Evolutionary conservation across 2,329 filamentous ascomycete species (phyloP).

Genomic region (Colletotrichum scovillei): DNA sequence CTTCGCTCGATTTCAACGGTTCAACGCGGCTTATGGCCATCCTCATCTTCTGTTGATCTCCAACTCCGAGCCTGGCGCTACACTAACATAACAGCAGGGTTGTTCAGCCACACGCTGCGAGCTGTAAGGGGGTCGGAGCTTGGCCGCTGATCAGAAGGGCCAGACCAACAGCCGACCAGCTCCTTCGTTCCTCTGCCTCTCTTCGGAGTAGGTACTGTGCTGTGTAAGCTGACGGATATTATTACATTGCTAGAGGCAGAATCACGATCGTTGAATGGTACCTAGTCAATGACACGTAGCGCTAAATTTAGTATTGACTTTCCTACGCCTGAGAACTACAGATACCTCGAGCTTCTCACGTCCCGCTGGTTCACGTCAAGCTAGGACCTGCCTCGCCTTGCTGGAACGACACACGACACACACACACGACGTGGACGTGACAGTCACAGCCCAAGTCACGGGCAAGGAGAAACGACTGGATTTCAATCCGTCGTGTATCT

Average conservation of each 20-base stretch:
- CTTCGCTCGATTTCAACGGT: neutral
- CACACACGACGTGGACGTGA: neutral
- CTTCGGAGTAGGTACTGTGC: too few relatives aligned
- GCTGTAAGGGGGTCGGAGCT: slow-evolving; percentile 7
- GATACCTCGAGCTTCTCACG: neutral
- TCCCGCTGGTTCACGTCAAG: neutral
- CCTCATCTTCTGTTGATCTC: neutral
- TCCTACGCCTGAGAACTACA: neutral
- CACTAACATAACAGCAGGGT: slow-evolving; percentile 4
- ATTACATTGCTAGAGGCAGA: neutral
- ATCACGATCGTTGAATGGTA: neutral
- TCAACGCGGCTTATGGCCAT: neutral
- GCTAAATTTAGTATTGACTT: neutral
- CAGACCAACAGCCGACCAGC: slow-evolving; percentile 6
- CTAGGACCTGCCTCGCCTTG: neutral
- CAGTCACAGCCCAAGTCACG: slow-evolving; percentile 17
- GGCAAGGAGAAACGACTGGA: slow-evolving; percentile 8
- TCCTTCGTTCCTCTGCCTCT: neutral
- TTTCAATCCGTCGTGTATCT: slow-evolving; percentile 22
- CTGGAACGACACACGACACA: neutral
- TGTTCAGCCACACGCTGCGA: neutral
- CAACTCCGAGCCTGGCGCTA: neutral
- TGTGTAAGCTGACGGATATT: too few relatives aligned
- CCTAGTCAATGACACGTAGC: neutral
- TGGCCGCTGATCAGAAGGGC: slow-evolving; percentile 25